Evolutionary conservation across 129 eudicot species (phyloP).

Genomic region (Mikania micrantha): DNA sequence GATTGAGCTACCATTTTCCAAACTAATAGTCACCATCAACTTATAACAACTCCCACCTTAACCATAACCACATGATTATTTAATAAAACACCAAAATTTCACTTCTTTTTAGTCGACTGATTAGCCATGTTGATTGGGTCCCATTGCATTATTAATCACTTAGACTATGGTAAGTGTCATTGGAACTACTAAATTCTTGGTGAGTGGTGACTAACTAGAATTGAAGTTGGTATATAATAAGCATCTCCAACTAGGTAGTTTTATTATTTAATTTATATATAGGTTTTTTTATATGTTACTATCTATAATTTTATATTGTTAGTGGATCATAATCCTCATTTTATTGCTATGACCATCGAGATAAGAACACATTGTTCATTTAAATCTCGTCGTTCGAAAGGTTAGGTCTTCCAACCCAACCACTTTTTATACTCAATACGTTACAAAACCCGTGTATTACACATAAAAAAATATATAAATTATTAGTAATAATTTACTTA

Average conservation of each 20-base stretch:
- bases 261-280: no score
- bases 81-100: neutral
- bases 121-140: constrained; percentile 13
- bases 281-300: no score
- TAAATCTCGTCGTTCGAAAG: constrained; percentile 9
- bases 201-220: constrained; percentile 9
- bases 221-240: neutral
- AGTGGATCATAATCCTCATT: constrained; percentile 29
- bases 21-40: neutral
- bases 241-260: constrained; percentile 9
- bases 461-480: no score
- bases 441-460: no score
- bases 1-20: constrained; percentile 4
- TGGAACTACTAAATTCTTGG: constrained; percentile 3
- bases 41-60: constrained; percentile 29
- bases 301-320: constrained; percentile 14
- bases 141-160: constrained; percentile 15
- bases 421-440: no score
- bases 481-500: no score
- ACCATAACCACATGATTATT: constrained; percentile 20
- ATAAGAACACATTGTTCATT: constrained; percentile 17
- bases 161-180: neutral
- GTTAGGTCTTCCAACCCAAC: neutral
- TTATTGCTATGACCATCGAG: constrained; percentile 24
- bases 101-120: constrained; percentile 9